These are phyloP conservation scores for Phyllosticta citrichinensis DNA, from an alignment of 2,329 filamentous ascomycete genomes.

Conservation along the genomic window DNA sequence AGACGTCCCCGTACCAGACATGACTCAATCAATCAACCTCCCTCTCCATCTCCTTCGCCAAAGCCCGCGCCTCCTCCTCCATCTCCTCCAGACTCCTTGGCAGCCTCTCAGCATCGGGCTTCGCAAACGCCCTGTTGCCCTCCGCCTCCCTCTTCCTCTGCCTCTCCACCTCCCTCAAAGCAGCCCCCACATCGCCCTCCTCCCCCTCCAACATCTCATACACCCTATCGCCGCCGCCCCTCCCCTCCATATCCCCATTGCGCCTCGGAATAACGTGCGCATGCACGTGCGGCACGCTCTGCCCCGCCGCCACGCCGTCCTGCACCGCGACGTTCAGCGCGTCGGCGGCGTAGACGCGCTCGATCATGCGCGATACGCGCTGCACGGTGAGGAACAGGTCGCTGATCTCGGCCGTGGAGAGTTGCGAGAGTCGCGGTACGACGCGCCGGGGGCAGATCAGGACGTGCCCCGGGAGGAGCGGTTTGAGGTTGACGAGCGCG, in stretches of 20 bases:
- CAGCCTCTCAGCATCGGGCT: conserved; percentile 59
- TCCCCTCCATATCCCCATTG: conserved; percentile 46
- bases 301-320: conserved; percentile 79
- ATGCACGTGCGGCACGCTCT: conserved; percentile 90
- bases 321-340: conserved; percentile 94
- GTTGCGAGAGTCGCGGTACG: conserved; percentile 65
- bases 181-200: conserved; percentile 70
- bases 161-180: conserved; percentile 47
- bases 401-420: conserved; percentile 59
- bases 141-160: conserved; percentile 24
- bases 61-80: conserved; percentile 62
- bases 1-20: too few relatives aligned
- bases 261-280: conserved; percentile 78
- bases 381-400: conserved; percentile 88
- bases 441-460: conserved; percentile 68
- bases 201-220: conserved; percentile 77
- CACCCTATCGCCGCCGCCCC: conserved; percentile 58
- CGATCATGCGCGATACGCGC: conserved; percentile 66
- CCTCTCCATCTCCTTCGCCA: conserved; percentile 47
- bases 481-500: conserved; percentile 91
- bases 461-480: conserved; percentile 84
- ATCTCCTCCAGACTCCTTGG: conserved; percentile 66
- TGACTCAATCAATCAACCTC: conserved; percentile 18
- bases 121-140: conserved; percentile 47
- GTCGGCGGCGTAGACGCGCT: conserved; percentile 51